Conservation (phyloP, 208 protist species). For the Trypanosoma vivax region DNA sequence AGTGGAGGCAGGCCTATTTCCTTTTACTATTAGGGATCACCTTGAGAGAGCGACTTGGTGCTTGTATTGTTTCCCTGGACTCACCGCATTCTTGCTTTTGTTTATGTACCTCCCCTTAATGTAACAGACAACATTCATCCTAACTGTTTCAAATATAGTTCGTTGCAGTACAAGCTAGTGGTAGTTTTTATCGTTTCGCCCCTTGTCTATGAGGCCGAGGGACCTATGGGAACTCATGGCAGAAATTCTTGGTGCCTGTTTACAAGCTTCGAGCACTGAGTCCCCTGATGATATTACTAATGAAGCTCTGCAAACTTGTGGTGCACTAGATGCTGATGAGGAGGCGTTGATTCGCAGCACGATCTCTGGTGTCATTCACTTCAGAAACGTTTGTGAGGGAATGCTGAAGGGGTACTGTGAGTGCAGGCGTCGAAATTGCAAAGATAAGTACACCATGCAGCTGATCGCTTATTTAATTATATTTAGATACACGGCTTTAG, state of each 20-base stretch:
- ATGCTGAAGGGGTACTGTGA: slow-evolving; percentile 67
- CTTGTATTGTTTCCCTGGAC: too few relatives aligned
- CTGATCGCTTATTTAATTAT: slow-evolving; percentile 66
- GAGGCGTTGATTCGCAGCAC: slow-evolving; percentile 35
- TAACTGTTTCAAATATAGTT: background rate
- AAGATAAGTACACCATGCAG: slow-evolving; percentile 46
- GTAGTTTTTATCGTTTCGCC: background rate
- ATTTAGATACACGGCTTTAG: slow-evolving; percentile 52
- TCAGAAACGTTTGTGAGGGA: slow-evolving; percentile 53
- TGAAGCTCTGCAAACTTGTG: slow-evolving; percentile 20
- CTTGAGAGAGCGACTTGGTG: too few relatives aligned
- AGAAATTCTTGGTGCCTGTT: slow-evolving; percentile 17
- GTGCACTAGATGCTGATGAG: slow-evolving; percentile 20
- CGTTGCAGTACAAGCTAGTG: background rate
- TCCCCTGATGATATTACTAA: slow-evolving; percentile 41
- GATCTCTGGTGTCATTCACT: slow-evolving; percentile 44
- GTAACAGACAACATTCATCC: too few relatives aligned
- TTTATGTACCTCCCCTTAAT: background rate
- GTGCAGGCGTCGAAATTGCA: slow-evolving; percentile 51
- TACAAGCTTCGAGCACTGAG: slow-evolving; percentile 1
- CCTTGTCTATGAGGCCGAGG: slow-evolving; percentile 31
- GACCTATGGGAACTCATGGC: slow-evolving; percentile 49
- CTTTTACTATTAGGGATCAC: too few relatives aligned
- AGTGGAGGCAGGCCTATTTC: too few relatives aligned
- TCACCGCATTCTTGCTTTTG: background rate